phyloP scores from a whole-genome alignment of 352 stramenopile species.

The Globisporangium spiculum region DNA sequence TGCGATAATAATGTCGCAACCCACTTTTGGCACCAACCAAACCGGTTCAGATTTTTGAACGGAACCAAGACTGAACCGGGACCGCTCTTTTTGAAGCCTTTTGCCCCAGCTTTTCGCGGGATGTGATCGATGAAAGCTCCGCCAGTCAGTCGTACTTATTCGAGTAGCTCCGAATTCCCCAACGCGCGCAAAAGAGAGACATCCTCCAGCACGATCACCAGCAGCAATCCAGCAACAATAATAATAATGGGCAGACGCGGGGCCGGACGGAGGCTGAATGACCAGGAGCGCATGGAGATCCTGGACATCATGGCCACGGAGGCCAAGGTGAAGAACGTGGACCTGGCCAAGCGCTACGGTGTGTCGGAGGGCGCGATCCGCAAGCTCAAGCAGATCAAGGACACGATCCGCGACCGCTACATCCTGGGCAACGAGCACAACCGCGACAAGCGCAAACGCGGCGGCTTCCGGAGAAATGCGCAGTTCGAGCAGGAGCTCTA shows the following conservation, averaged over 20 bases:
- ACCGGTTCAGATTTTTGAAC: no score
- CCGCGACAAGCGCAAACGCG: constrained; percentile 84
- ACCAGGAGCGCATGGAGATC: constrained; percentile 90
- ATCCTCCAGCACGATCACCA: neutral
- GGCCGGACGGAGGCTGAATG: constrained; percentile 75
- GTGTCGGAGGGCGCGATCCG: constrained; percentile 85
- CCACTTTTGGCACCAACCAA: no score
- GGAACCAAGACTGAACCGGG: no score
- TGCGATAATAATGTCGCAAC: no score
- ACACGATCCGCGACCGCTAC: constrained; percentile 82
- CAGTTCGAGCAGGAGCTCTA: constrained; percentile 86
- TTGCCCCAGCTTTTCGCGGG: no score
- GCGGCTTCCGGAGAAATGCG: constrained; percentile 78
- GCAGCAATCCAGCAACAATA: neutral
- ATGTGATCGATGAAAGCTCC: neutral
- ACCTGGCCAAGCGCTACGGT: constrained; percentile 81
- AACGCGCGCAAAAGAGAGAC: neutral
- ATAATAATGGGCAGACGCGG: constrained; percentile 63
- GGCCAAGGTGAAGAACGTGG: constrained; percentile 83
- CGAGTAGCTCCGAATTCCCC: constrained; percentile 18
- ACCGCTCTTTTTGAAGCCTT: no score
- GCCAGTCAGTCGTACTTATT: constrained; percentile 30
- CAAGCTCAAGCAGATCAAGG: constrained; percentile 88
- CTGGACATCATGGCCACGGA: constrained; percentile 79
- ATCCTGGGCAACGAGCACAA: constrained; percentile 82